phyloP scores from a whole-genome alignment of 352 stramenopile species.

The Phytophthora tentaculata region DNA sequence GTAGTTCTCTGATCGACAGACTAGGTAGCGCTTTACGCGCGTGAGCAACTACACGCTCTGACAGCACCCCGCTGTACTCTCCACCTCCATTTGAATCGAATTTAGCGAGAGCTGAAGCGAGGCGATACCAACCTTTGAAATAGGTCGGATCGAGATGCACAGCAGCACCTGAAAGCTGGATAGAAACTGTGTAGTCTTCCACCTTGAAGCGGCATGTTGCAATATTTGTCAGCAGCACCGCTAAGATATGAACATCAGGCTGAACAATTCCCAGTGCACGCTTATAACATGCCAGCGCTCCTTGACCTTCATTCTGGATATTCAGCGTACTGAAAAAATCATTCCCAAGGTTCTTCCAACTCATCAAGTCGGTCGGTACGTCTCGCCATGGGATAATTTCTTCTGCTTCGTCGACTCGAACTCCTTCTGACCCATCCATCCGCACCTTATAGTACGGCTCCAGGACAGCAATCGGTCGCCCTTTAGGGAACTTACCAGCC shows the following conservation, averaged over 20 bases:
- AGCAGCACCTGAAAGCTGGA: constrained; percentile 2
- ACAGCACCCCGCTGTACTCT: background rate
- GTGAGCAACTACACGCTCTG: background rate
- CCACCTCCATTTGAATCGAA: background rate
- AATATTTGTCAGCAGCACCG: background rate
- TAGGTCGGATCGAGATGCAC: constrained; percentile 5
- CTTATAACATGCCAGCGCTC: background rate
- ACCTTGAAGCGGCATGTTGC: background rate
- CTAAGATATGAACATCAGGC: background rate
- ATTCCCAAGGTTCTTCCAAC: constrained; percentile 3
- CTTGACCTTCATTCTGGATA: background rate
- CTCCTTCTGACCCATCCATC: constrained; percentile 20
- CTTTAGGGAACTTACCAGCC: constrained; percentile 26
- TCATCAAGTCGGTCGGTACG: background rate
- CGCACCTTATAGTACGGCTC: constrained; percentile 46
- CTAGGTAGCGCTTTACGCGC: background rate
- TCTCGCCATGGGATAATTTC: constrained; percentile 5
- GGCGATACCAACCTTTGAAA: constrained; percentile 2
- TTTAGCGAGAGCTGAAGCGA: background rate
- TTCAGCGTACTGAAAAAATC: background rate
- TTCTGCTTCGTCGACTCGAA: constrained; percentile 28
- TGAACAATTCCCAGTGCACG: background rate
- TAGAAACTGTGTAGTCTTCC: background rate
- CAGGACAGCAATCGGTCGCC: constrained; percentile 28
- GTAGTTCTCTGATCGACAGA: background rate